Base-by-base conservation (phyloP, 2,329 filamentous ascomycete genomes). In the Pseudogymnoascus sp. region DNA sequence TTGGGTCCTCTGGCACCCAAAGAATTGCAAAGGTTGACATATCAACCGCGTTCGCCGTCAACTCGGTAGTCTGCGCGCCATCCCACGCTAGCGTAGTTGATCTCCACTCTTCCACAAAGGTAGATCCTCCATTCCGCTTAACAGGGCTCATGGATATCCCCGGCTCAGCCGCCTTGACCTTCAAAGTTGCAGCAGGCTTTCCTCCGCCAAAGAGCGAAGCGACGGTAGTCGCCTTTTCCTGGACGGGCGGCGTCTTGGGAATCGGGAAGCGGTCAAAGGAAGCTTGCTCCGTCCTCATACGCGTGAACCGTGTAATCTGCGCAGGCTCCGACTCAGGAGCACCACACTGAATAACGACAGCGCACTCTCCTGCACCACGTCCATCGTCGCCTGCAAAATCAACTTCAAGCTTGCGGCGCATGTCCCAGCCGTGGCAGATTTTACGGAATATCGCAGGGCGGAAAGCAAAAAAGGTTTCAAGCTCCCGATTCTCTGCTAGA, bases 351-450 rank as follows among this genome's bases (percentile, higher is more conserved):
- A 97, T 80, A 2, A 96, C 81, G 26, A 95, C 79, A 39, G 96
- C 77, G 13, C 80, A 81, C 73, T 97, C 93, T 17, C 92, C 92
- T 26, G 86, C 87, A 58, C 86, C 84, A 61, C 84, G 78, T n/a
- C 84, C 83, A 74, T 94, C 89, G 66, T 92, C 90, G 17, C 84
- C 85, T 40, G 88, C 88, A 74, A 97, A 97, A 71, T 99, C 94
- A 2, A 96, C 90, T 68, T 94, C 88, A 2, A 97, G 77, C 64
- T 79, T 85, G 63, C 92, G 84, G 60, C 85, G 85, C 92, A 97
- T 97, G 69, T 97, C 90, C 93, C 94, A 97, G 2, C 89, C 88
- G 62, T 88, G 77, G 69, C 89, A 97, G 1, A 84, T 78, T 68
- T 86, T 87, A 21, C 87, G 85, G 72, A 96, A 96, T 67, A 95